Evolutionary conservation across 768 basidiomycete species (phyloP), one percentile per base, ranked within the genome.

Genomic region (Xerocomellus dryophilus): DNA sequence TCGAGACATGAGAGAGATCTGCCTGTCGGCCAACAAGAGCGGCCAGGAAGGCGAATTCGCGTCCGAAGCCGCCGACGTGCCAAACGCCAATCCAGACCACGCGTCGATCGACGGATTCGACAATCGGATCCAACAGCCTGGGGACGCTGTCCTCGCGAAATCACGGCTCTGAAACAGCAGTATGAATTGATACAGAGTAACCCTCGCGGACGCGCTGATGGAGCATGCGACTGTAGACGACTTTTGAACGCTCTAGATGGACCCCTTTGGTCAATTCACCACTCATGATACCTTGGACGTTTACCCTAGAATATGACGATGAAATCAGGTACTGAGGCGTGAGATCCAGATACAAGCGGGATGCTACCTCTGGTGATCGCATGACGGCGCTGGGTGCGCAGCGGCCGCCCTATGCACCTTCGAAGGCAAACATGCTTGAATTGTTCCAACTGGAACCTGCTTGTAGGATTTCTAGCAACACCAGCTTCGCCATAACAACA

Each of bases 1-100:
- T 59, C 65, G 75, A 50, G 85, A 92, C 58, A 90, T 96, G 85
- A 75, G 79, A 59, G 57, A 64, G 6, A 68, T 88, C 20, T 88
- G 84, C 51, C 54, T 65, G 7, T 50, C 51, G 7, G 55, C 44
- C 0, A 36, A 46, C 21, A 54, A 53, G 38, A 17, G 38, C 12
- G 56, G 20, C 15, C 38, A 66, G 20, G 44, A 59, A 17, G 51
- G 41, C 35, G 54, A 48, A 10, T 35, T 17, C 17, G 42, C 32
- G 23, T 36, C 54, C 2, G 48, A 41, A 34, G 5, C 31, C 6
- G 23, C 47, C 7, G 39, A 31, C 10, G 4, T n/a, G 8, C 12
- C 25, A 18, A 25, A 17, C 8, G 21, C 17, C 2, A 9, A 7
- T 12, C 17, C 23, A 17, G 27, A 38, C 17, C 20, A n/a, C 11